These are phyloP conservation scores for Cytospora schulzeri DNA, from an alignment of 2,329 filamentous ascomycete species.

Conservation along the genomic window DNA sequence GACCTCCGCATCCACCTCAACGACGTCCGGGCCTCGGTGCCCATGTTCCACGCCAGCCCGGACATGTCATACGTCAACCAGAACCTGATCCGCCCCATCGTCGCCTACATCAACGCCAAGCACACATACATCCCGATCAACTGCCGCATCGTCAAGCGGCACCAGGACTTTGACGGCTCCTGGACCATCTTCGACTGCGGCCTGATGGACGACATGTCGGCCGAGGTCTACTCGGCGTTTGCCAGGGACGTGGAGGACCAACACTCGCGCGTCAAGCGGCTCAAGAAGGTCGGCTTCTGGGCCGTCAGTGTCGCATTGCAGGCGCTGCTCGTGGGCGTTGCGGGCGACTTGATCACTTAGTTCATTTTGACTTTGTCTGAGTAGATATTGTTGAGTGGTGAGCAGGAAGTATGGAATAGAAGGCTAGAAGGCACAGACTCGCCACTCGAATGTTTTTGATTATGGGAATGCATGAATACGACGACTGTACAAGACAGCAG, in stretches of 20 bases:
- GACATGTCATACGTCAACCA: slow-evolving; percentile 96
- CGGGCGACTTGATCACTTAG: slow-evolving; percentile 74
- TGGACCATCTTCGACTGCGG: slow-evolving; percentile 96
- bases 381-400: too few relatives aligned
- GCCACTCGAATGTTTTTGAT: slow-evolving; percentile 11
- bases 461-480: slow-evolving; percentile 12
- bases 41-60: slow-evolving; percentile 73
- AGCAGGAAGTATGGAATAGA: too few relatives aligned
- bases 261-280: slow-evolving; percentile 78
- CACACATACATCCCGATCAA: slow-evolving; percentile 94
- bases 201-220: slow-evolving; percentile 88
- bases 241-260: slow-evolving; percentile 88
- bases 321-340: slow-evolving; percentile 92
- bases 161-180: slow-evolving; percentile 87
- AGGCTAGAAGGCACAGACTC: neutral
- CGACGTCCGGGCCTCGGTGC: slow-evolving; percentile 89
- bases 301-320: slow-evolving; percentile 90
- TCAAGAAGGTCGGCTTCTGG: slow-evolving; percentile 95
- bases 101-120: slow-evolving; percentile 96
- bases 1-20: slow-evolving; percentile 95
- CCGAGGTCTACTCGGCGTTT: slow-evolving; percentile 94
- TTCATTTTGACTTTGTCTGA: too few relatives aligned
- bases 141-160: slow-evolving; percentile 89
- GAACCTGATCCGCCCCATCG: slow-evolving; percentile 90
- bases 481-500: neutral